Base-by-base conservation (phyloP, 1,284 basidiomycete genomes). In the Tilletia walkeri region DNA sequence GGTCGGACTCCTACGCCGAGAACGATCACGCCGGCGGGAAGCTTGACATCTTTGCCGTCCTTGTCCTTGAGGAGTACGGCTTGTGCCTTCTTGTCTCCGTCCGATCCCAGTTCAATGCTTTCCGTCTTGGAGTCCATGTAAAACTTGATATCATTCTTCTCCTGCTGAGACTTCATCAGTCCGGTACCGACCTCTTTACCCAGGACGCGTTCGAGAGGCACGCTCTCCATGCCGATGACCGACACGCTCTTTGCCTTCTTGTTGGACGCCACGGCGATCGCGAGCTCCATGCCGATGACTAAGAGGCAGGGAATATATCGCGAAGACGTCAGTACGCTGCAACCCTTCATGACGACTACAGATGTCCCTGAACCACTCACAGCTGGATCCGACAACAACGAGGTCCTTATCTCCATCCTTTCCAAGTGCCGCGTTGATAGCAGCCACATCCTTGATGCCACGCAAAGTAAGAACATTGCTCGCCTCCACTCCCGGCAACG, bases 241-340 rank as follows among this genome's bases (percentile, higher is more conserved):
- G 92, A 88, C 69, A 92, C 89, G 38, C 89, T 89, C 67, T 83
- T 84, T 5, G 83, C 84, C 90, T 91, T 90, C 80, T 90, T 90
- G 39, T 72, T 69, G 6, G 70, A 70, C 4, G 89, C 82, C 0
- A 93, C 85, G 0, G 92, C 91, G 16, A 87, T 88, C 4, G 93
- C 92, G 10, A 93, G 86, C 84, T 98, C 94, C 91, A 97, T 93
- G 68, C 92, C 90, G 80, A 98, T 98, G 85, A 96, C 97, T 20
- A 91, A 92, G 3, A 24, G 12, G 14, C 24, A 61, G 41, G 41
- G 6, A 14, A 45, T 14, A 45, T 0, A 45, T 14, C 9, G 14
- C 41, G 9, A 45, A 14, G 47, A 12, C 2, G 16, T 53, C 50
- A 53, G 50, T 18, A 18, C 16, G 50, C 18, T 24, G 20, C 18